Percentiles rank a stretch among this genome's conserved stretches.
Conservation (phyloP, 257 asterid species). For the Cruciata laevipes region DNA sequence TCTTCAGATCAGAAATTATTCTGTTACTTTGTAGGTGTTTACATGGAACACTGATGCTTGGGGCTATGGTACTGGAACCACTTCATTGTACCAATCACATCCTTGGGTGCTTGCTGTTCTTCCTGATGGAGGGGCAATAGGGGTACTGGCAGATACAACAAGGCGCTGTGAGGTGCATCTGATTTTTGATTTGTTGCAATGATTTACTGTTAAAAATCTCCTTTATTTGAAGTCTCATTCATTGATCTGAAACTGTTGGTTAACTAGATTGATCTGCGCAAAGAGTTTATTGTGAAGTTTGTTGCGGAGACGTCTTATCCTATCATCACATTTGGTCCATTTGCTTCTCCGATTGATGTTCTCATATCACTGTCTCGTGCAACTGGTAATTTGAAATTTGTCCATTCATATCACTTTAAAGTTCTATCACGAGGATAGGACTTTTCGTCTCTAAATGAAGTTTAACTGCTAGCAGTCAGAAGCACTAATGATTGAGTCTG, state of each 20-base stretch:
- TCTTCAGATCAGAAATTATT: constrained; percentile 6
- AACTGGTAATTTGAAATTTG: constrained; percentile 67
- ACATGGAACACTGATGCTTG: constrained; percentile 95
- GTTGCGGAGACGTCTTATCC: constrained; percentile 60
- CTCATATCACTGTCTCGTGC: constrained; percentile 68
- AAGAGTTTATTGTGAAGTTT: constrained; percentile 53
- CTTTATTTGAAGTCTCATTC: constrained; percentile 15
- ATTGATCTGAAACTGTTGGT: constrained; percentile 18
- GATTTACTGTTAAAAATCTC: constrained; percentile 5
- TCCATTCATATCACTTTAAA: constrained; percentile 2
- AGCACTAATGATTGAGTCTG: neutral
- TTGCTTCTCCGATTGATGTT: constrained; percentile 83
- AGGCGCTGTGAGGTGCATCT: constrained; percentile 75
- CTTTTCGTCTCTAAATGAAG: neutral
- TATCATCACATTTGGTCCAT: constrained; percentile 81
- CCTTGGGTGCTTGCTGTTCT: constrained; percentile 95
- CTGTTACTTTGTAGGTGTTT: constrained; percentile 45
- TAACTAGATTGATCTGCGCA: constrained; percentile 76
- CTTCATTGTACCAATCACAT: constrained; percentile 95
- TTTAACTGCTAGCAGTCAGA: neutral
- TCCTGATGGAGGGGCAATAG: constrained; percentile 80
- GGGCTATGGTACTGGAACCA: constrained; percentile 89
- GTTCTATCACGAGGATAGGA: neutral
- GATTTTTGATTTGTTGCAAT: constrained; percentile 10
- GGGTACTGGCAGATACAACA: constrained; percentile 93